These are phyloP conservation scores for Sporisorium sorghi DNA, from an alignment of 1,284 basidiomycete species.

Conservation along the genomic window DNA sequence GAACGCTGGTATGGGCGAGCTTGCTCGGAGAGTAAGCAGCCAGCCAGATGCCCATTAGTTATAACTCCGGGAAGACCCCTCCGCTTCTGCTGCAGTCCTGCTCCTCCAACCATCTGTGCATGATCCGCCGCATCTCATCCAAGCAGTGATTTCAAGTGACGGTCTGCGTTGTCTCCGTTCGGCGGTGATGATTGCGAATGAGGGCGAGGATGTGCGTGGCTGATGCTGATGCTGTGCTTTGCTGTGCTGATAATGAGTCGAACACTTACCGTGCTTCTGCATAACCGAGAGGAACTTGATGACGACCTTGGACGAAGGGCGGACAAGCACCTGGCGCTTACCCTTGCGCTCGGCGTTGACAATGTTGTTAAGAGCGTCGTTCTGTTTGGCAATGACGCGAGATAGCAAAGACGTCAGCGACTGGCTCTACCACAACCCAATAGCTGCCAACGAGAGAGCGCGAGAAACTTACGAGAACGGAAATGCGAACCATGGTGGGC, in stretches of 20 bases:
- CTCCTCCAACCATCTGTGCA: neutral
- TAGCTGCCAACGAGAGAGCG: neutral
- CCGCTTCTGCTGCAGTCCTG: neutral
- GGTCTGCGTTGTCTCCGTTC: too few relatives aligned
- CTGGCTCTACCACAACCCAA: neutral
- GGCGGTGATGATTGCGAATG: too few relatives aligned
- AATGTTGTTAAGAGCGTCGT: slow-evolving; percentile 69
- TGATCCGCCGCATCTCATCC: neutral
- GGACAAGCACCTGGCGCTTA: slow-evolving; percentile 69
- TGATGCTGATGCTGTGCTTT: slow-evolving; percentile 10
- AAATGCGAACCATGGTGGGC: slow-evolving; percentile 68
- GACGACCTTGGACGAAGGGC: slow-evolving; percentile 69
- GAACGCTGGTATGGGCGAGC: slow-evolving; percentile 52
- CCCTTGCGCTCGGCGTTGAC: slow-evolving; percentile 70
- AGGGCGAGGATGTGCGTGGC: neutral
- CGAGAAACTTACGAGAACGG: slow-evolving; percentile 67
- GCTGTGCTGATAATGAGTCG: neutral
- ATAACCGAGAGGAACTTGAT: slow-evolving; percentile 69
- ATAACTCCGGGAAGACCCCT: slow-evolving; percentile 58
- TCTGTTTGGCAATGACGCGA: slow-evolving; percentile 29
- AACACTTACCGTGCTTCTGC: slow-evolving; percentile 69
- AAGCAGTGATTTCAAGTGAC: too few relatives aligned
- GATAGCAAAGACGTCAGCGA: neutral
- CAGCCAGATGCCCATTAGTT: slow-evolving; percentile 67
- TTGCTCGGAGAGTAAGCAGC: slow-evolving; percentile 2